Evolutionary conservation across 1,284 basidiomycete species (phyloP).

Genomic region (Sanghuangporus weigelae): DNA sequence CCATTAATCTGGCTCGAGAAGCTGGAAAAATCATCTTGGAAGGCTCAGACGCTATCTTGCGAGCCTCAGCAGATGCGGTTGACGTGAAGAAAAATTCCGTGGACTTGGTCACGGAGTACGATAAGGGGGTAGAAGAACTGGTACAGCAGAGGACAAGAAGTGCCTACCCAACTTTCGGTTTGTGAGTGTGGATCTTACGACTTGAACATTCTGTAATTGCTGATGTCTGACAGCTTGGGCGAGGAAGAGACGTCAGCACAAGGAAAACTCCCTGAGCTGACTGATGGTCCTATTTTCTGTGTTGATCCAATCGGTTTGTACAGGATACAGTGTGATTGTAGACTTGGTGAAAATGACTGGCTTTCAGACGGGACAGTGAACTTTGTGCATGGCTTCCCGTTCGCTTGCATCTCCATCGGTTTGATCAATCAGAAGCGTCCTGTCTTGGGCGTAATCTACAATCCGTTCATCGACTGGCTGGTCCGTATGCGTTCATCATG

Average conservation of each 20-base stretch:
- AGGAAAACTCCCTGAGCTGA: conserved; percentile 64
- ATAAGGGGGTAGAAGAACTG: conserved; percentile 87
- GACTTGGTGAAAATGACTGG: not conserved
- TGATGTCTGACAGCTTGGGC: conserved; percentile 62
- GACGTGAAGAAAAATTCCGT: conserved; percentile 89
- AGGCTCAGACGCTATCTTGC: conserved; percentile 67
- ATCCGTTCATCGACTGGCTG: conserved; percentile 85
- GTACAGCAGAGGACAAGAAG: conserved; percentile 66
- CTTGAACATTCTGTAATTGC: conserved; percentile 3
- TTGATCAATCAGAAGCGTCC: conserved; percentile 79
- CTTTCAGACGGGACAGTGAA: conserved; percentile 84
- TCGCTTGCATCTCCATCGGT: conserved; percentile 88
- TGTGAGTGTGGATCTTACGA: conserved; percentile 47
- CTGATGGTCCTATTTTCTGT: conserved; percentile 88
- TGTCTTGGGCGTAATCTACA: conserved; percentile 87
- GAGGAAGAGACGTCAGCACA: conserved; percentile 83
- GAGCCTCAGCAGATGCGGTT: conserved; percentile 46
- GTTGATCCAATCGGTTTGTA: conserved; percentile 77
- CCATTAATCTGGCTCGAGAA: conserved; percentile 63
- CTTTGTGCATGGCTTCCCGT: conserved; percentile 90
- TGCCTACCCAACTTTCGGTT: conserved; percentile 75
- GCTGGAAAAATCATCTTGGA: conserved; percentile 71
- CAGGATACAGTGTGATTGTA: not conserved
- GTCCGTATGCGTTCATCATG: conserved; percentile 31
- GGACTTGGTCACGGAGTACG: conserved; percentile 95